Base-by-base conservation (phyloP, 306 rosid species). In the Psophocarpus tetragonolobus region DNA sequence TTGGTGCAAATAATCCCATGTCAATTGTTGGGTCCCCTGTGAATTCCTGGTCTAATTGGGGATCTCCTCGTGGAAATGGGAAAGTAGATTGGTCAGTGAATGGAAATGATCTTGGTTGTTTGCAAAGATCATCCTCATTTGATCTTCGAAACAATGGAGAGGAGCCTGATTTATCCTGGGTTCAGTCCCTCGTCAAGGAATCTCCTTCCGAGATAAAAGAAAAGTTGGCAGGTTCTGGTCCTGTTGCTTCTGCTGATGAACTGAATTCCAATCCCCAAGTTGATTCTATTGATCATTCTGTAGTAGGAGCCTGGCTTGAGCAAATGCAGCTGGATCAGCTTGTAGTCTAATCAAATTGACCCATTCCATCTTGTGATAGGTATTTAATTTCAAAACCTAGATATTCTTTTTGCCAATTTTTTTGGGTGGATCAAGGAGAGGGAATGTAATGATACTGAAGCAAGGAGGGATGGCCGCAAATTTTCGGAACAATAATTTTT, bases 291-390 rank as follows among this genome's bases (percentile, higher is more conserved):
- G 98, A 93, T 87, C 91, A 90, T 77, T 86, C 97, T 20, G 97
- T 90, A 63, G 53, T 93, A 53, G 98, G 91, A 80, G 93, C 97
- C 41, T 91, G 97, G 98, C 90, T 93, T 30, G 98, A 93, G 88
- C 93, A 93, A 85, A 88, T 93, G 98, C 98, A 91, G 85, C 90
- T 91, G 81, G 97, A 88, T 85, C 91, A 87, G 83, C 88, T 89
- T 61, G 84, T 87, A 77, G 97, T 88, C 82, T 88, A 90, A 84
- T 32, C 77, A 74, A 47, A 73, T 72, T 71, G 78, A 83, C 88
- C 77, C 74, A 68, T 84, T 82, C 78, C 87, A 71, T 74, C 81
- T 82, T 80, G 51, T 61, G 57, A 81, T 82, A 84, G 88, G 82
- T 80, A 80, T 73, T 86, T 75, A 79, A 75, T 81, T 83, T 71